A percentile compares a stretch with the other conserved stretches of the same genome.
Conservation (phyloP, 805 yeast species). For the Myxozyma sirexii region DNA sequence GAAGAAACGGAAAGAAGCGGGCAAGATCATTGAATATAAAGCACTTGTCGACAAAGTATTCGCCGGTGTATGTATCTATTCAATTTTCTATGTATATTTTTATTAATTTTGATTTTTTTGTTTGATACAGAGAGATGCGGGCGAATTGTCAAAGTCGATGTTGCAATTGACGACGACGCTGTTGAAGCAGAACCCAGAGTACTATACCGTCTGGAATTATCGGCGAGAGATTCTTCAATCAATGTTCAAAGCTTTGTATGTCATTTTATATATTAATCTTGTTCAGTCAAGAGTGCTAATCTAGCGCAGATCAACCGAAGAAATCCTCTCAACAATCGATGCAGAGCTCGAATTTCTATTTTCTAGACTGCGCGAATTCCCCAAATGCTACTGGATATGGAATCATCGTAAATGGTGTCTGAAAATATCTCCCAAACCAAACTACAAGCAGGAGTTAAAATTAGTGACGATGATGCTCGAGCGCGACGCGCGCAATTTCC, state of each 20-base stretch:
- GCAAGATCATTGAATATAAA: conserved; percentile 60
- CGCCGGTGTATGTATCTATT: conserved; percentile 30
- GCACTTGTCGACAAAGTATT: conserved; percentile 51
- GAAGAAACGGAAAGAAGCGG: conserved; percentile 60
- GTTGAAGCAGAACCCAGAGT: conserved; percentile 75
- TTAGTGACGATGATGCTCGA: conserved; percentile 69
- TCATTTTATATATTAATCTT: not conserved
- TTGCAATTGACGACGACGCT: conserved; percentile 60
- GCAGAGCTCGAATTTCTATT: conserved; percentile 66
- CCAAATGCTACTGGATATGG: conserved; percentile 98
- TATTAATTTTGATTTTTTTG: not conserved
- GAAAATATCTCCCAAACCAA: conserved; percentile 49
- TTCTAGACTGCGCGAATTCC: conserved; percentile 61
- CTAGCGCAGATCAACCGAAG: conserved; percentile 19
- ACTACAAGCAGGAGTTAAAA: conserved; percentile 71
- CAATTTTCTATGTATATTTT: not conserved
- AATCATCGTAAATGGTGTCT: conserved; percentile 87
- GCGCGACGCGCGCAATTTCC: conserved; percentile 80
- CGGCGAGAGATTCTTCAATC: conserved; percentile 68
- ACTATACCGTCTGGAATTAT: conserved; percentile 87
- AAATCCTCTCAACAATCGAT: conserved; percentile 45
- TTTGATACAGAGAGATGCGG: conserved; percentile 37
- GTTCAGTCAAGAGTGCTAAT: not conserved
- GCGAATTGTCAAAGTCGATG: conserved; percentile 44
- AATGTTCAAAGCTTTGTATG: conserved; percentile 37